Evolutionary conservation across 257 asterid genomes (phyloP).

Genomic region (Solanum tarijense): DNA sequence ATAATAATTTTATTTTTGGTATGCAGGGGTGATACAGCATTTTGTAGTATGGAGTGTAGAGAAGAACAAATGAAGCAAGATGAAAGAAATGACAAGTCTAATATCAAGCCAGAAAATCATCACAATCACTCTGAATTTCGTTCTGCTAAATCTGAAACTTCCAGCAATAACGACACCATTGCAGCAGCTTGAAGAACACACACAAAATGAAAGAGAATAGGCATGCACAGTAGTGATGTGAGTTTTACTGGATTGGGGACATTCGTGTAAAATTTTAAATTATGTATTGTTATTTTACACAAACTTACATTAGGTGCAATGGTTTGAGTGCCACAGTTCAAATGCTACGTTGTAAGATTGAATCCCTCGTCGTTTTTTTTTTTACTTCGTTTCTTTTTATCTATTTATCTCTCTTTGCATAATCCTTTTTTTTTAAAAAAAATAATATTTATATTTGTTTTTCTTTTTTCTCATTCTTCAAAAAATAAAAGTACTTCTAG

Average conservation of each 20-base stretch:
- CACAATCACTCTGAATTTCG: slow-evolving; percentile 8
- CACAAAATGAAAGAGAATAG: not conserved
- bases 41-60: slow-evolving; percentile 40
- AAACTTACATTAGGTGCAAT: not conserved
- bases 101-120: not conserved
- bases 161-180: slow-evolving; percentile 10
- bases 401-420: not conserved
- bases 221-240: not conserved
- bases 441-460: not conserved
- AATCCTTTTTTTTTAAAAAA: not conserved
- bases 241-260: not conserved
- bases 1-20: not conserved
- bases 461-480: not conserved
- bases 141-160: slow-evolving; percentile 9
- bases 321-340: not conserved
- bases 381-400: not conserved
- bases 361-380: not conserved
- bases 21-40: slow-evolving; percentile 36
- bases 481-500: not conserved
- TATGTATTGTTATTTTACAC: not conserved
- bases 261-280: not conserved
- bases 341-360: not conserved
- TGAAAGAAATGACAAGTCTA: slow-evolving; percentile 19
- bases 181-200: slow-evolving; percentile 16
- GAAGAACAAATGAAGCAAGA: slow-evolving; percentile 33